A percentile compares a stretch with the other conserved stretches of the same genome.
Evolutionary conservation across 1,139 yeast genomes (phyloP).

Genomic region (Suhomyces guaymorum): DNA sequence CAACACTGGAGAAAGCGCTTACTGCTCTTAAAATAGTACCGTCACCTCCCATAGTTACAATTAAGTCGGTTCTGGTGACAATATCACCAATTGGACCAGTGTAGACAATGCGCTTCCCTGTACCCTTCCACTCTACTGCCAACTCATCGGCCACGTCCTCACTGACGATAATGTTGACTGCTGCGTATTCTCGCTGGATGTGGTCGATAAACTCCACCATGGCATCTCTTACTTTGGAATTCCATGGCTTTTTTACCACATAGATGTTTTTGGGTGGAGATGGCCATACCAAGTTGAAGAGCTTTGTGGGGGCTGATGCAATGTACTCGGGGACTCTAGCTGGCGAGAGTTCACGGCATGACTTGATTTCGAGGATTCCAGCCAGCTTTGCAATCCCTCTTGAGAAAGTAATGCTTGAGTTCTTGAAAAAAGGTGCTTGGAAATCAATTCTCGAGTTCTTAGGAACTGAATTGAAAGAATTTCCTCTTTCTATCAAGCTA

Average conservation of each 20-base stretch:
- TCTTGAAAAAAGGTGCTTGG: too few species aligned
- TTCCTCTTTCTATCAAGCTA: too few species aligned
- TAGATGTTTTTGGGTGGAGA: slow-evolving; percentile 66
- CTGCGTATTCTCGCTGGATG: slow-evolving; percentile 60
- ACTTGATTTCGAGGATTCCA: slow-evolving; percentile 8
- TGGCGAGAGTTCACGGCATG: slow-evolving; percentile 10
- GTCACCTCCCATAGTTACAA: slow-evolving; percentile 92
- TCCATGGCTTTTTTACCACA: slow-evolving; percentile 84
- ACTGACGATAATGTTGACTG: slow-evolving; percentile 74
- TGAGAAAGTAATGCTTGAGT: too few species aligned
- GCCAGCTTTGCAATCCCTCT: too few species aligned
- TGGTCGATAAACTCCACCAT: slow-evolving; percentile 62
- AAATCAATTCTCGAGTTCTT: too few species aligned
- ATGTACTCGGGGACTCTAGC: slow-evolving; percentile 41
- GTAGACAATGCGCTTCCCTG: slow-evolving; percentile 27
- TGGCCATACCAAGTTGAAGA: slow-evolving; percentile 49
- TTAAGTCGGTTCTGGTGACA: slow-evolving; percentile 59
- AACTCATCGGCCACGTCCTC: slow-evolving; percentile 77
- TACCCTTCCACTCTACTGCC: slow-evolving; percentile 34
- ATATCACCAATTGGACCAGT: slow-evolving; percentile 64
- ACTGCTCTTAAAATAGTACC: slow-evolving; percentile 86
- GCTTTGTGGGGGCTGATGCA: slow-evolving; percentile 46
- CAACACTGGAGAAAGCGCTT: slow-evolving; percentile 59
- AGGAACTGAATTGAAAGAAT: too few species aligned
- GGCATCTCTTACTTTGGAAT: slow-evolving; percentile 62